phyloP scores from a whole-genome alignment of 2,329 filamentous ascomycete species.

The Exophiala alcalophila region DNA sequence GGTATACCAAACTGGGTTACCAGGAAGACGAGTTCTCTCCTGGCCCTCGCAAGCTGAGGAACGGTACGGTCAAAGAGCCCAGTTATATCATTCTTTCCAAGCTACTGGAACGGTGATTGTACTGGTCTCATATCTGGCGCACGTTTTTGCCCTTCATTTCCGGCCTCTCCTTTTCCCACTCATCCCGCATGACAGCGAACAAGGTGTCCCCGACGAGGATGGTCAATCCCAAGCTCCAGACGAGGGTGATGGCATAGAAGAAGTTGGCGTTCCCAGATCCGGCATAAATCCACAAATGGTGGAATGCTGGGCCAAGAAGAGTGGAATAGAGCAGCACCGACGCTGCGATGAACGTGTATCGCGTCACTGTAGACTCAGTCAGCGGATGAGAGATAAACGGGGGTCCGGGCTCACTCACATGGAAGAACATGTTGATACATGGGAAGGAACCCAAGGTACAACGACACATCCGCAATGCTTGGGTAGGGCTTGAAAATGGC shows the following conservation, averaged over 20 bases:
- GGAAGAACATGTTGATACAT: conserved; percentile 91
- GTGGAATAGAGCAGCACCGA: conserved; percentile 82
- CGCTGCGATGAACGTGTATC: conserved; percentile 84
- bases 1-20: conserved; percentile 54
- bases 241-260: conserved; percentile 98
- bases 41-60: conserved; percentile 47
- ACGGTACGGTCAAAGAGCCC: conserved; percentile 47
- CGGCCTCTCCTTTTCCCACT: conserved; percentile 88
- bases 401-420: conserved; percentile 50
- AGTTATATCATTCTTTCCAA: conserved; percentile 57
- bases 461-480: conserved; percentile 80
- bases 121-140: conserved; percentile 65
- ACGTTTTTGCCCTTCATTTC: conserved; percentile 87
- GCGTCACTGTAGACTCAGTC: conserved; percentile 66
- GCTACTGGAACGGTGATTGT: conserved; percentile 30
- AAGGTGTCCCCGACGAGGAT: conserved; percentile 82
- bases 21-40: conserved; percentile 53
- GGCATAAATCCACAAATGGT: conserved; percentile 96
- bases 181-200: conserved; percentile 84
- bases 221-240: conserved; percentile 89
- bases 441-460: conserved; percentile 79
- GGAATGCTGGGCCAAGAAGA: conserved; percentile 89
- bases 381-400: conserved; percentile 24
- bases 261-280: conserved; percentile 98
- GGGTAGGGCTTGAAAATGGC: conserved; percentile 97